Percentiles rank a stretch among this genome's conserved stretches.
Conservation (phyloP, 495 filamentous ascomycete genomes). For the Aspergillus olivimuriae region DNA sequence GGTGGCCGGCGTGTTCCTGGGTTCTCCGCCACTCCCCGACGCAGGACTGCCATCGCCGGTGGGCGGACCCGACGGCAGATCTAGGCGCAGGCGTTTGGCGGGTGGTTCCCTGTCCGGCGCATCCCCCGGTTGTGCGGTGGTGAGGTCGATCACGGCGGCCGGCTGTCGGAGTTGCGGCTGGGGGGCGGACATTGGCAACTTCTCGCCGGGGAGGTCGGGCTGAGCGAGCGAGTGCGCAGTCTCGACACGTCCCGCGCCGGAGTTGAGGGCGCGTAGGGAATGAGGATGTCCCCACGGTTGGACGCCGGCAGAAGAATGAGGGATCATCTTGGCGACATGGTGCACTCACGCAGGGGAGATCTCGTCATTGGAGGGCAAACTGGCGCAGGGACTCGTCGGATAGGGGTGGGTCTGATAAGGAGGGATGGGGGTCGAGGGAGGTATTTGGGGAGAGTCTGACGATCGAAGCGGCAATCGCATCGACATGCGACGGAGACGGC, state of each 20-base stretch:
- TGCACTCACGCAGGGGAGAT: conserved; percentile 20
- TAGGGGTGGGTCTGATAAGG: background rate
- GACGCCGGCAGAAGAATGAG: conserved; percentile 41
- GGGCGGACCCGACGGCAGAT: conserved; percentile 21
- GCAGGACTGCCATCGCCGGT: conserved; percentile 18
- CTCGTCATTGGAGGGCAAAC: conserved; percentile 14
- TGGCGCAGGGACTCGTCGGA: background rate
- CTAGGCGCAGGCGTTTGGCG: conserved; percentile 34
- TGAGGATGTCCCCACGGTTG: conserved; percentile 37
- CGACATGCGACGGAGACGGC: too few relatives aligned
- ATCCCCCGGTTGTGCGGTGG: conserved; percentile 22
- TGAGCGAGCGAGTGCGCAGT: conserved; percentile 19
- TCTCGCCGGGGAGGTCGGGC: conserved; percentile 23
- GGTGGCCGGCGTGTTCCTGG: conserved; percentile 26
- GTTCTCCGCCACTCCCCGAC: conserved; percentile 20
- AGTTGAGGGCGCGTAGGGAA: conserved; percentile 32
- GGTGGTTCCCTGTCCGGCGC: conserved; percentile 34
- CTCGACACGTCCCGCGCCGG: conserved; percentile 28
- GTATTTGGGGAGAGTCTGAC: too few relatives aligned
- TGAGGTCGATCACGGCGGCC: conserved; percentile 36
- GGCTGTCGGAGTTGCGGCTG: conserved; percentile 26
- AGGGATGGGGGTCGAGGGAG: too few relatives aligned
- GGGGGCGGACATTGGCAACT: conserved; percentile 18
- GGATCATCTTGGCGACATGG: conserved; percentile 44
- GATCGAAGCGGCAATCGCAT: too few relatives aligned